Conservation (phyloP, 2,329 filamentous ascomycete species). For the Fusarium sp. region DNA sequence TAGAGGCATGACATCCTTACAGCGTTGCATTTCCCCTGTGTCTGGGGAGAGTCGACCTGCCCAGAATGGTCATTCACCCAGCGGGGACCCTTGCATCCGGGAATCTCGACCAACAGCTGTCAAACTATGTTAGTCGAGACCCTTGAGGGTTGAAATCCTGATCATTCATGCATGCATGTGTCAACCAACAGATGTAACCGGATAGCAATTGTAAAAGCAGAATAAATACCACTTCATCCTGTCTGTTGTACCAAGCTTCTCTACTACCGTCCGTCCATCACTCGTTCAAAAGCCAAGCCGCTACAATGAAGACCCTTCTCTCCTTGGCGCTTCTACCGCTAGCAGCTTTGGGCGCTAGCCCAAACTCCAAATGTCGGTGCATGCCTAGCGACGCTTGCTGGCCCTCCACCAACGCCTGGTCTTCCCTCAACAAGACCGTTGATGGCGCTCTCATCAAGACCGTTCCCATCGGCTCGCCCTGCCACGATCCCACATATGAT, state of each 20-base stretch:
- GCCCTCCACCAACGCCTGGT: constrained; percentile 61
- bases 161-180: neutral
- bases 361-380: constrained; percentile 46
- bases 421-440: constrained; percentile 62
- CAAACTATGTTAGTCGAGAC: neutral
- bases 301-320: neutral
- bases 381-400: constrained; percentile 65
- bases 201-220: neutral
- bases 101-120: neutral
- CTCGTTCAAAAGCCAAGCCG: neutral
- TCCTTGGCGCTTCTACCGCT: neutral
- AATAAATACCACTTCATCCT: neutral
- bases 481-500: constrained; percentile 63
- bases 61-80: neutral
- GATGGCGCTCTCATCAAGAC: constrained; percentile 63
- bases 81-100: neutral
- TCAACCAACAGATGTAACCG: neutral
- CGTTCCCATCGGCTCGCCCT: constrained; percentile 62
- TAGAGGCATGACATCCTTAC: neutral
- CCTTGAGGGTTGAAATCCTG: neutral
- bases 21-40: neutral
- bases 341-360: neutral
- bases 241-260: neutral
- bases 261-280: neutral
- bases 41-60: neutral